phyloP scores from a whole-genome alignment of 1,284 basidiomycete species.

The Marasmius tenuissimus region DNA sequence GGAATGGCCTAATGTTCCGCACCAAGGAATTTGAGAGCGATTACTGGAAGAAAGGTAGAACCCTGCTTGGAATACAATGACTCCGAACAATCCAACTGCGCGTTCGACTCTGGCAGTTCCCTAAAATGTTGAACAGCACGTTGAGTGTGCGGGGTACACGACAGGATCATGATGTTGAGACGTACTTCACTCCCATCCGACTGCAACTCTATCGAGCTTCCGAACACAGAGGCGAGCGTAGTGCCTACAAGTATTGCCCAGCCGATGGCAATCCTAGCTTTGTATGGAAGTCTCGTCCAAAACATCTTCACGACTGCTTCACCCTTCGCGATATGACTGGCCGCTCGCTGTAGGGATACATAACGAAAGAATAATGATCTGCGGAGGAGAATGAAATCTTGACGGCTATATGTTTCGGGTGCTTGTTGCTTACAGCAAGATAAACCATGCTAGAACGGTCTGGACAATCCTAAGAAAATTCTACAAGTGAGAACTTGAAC shows the following conservation, averaged over 20 bases:
- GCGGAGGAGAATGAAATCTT: too few species aligned
- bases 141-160: slow-evolving; percentile 1
- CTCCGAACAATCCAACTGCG: slow-evolving; percentile 77
- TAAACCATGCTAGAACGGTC: too few species aligned
- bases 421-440: too few species aligned
- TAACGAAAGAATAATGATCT: too few species aligned
- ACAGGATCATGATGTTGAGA: background rate
- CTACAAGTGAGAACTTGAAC: too few species aligned
- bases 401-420: too few species aligned
- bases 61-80: slow-evolving; percentile 72
- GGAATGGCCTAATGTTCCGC: slow-evolving; percentile 4
- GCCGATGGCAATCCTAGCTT: slow-evolving; percentile 58
- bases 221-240: slow-evolving; percentile 80
- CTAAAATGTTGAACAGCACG: slow-evolving; percentile 30
- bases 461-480: too few species aligned
- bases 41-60: slow-evolving; percentile 68
- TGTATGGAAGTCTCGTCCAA: slow-evolving; percentile 63
- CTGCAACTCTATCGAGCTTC: slow-evolving; percentile 45
- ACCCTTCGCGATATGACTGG: slow-evolving; percentile 49
- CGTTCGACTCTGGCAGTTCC: slow-evolving; percentile 71
- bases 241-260: slow-evolving; percentile 74
- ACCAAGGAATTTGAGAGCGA: slow-evolving; percentile 70
- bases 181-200: slow-evolving; percentile 45
- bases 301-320: slow-evolving; percentile 59
- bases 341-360: too few species aligned